Conservation (phyloP, 176 grass and related monocot genomes). For the Cenchrus americanus region DNA sequence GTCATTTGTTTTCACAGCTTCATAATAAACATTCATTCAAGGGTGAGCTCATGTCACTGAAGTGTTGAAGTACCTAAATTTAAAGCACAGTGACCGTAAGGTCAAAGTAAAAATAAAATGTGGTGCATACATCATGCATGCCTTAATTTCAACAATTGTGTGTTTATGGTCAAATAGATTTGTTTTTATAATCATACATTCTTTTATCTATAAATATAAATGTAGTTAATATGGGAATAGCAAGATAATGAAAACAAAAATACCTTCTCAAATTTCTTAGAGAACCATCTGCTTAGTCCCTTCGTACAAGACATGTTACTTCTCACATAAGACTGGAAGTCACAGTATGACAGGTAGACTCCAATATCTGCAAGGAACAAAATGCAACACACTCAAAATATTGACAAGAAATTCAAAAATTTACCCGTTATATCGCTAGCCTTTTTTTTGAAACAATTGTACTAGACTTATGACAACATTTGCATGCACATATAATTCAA, state of each 20-base stretch:
- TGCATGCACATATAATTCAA: conserved; percentile 26
- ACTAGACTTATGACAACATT: conserved; percentile 14
- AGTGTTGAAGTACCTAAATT: conserved; percentile 18
- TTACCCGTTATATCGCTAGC: background rate
- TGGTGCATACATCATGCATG: background rate
- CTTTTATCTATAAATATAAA: conserved; percentile 33
- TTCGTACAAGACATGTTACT: conserved; percentile 42
- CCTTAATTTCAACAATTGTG: background rate
- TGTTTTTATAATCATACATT: conserved; percentile 4
- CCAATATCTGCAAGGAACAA: conserved; percentile 49
- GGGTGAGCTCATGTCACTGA: background rate
- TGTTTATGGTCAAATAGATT: conserved; percentile 15
- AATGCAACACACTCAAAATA: conserved; percentile 32
- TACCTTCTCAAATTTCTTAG: conserved; percentile 61
- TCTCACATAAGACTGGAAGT: conserved; percentile 49
- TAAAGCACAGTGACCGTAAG: background rate
- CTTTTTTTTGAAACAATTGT: background rate
- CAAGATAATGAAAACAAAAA: conserved; percentile 14
- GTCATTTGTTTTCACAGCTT: background rate
- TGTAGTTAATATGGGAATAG: conserved; percentile 21
- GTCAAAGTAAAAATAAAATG: background rate
- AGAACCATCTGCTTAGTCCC: conserved; percentile 53
- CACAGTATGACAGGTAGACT: conserved; percentile 48
- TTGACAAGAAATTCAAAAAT: conserved; percentile 10
- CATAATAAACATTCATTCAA: background rate